Percentiles rank a stretch among this genome's conserved stretches.
These are phyloP conservation scores for Aureobasidium namibiae DNA, from an alignment of 2,329 filamentous ascomycete species.

Conservation along the genomic window DNA sequence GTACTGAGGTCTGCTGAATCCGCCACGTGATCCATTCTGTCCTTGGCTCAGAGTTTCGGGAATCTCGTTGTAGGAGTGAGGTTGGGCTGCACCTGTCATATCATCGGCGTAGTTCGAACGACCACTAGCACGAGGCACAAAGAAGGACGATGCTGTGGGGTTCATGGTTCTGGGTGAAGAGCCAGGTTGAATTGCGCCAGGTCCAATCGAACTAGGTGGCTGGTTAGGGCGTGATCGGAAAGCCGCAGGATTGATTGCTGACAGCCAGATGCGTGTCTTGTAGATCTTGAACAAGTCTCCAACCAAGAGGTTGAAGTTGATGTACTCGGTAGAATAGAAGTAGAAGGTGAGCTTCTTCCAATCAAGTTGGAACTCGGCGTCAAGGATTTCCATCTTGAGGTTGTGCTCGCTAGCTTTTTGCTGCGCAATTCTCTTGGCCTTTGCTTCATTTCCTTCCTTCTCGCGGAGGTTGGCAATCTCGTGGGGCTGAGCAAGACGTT, in stretches of 20 bases:
- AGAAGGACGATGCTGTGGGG: neutral
- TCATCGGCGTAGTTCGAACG: slow-evolving; percentile 4
- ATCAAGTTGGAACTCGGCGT: slow-evolving; percentile 98
- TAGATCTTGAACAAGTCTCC: slow-evolving; percentile 98
- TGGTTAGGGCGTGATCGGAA: slow-evolving; percentile 45
- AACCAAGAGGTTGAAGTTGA: slow-evolving; percentile 97
- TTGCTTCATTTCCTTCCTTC: slow-evolving; percentile 95
- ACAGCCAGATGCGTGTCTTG: slow-evolving; percentile 99
- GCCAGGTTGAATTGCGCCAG: slow-evolving; percentile 23
- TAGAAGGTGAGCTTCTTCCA: slow-evolving; percentile 99
- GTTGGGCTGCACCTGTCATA: neutral
- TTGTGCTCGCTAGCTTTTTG: slow-evolving; percentile 93
- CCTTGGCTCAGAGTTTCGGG: neutral
- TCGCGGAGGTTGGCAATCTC: slow-evolving; percentile 84
- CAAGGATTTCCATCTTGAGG: slow-evolving; percentile 95
- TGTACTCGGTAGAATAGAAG: slow-evolving; percentile 95
- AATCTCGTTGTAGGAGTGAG: neutral
- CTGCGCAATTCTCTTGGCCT: slow-evolving; percentile 93
- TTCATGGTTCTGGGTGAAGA: slow-evolving; percentile 28
- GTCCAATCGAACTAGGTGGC: slow-evolving; percentile 29
- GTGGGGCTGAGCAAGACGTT: slow-evolving; percentile 82
- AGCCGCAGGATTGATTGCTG: slow-evolving; percentile 93
- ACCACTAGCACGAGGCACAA: neutral
- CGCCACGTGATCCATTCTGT: neutral
- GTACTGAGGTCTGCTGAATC: neutral